These are phyloP conservation scores for Fomitopsis serialis DNA, from an alignment of 768 basidiomycete species.

Conservation along the genomic window DNA sequence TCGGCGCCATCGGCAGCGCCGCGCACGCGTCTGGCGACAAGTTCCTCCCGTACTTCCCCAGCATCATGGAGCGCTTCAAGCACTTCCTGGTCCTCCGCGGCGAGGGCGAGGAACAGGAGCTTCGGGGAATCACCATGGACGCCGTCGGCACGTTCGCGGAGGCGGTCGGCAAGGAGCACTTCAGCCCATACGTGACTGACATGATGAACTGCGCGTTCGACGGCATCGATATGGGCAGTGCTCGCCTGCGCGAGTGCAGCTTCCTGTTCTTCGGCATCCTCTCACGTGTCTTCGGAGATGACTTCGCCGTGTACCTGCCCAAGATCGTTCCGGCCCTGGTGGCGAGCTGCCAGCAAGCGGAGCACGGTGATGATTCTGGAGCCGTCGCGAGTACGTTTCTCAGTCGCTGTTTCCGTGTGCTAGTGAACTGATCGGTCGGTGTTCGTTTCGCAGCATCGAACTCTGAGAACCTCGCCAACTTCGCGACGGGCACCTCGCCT, in stretches of 20 bases:
- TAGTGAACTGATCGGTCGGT: not conserved
- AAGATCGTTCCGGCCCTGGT: conserved; percentile 84
- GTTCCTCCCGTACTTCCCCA: conserved; percentile 92
- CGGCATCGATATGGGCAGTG: conserved; percentile 80
- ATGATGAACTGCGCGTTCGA: conserved; percentile 95
- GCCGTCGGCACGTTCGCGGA: conserved; percentile 98
- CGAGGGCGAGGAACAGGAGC: conserved; percentile 89
- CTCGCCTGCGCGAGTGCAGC: conserved; percentile 87
- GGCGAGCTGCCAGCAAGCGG: conserved; percentile 74
- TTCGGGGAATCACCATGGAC: conserved; percentile 97
- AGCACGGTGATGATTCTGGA: conserved; percentile 59
- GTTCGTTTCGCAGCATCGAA: conserved; percentile 42
- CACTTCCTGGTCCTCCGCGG: conserved; percentile 82
- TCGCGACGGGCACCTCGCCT: conserved; percentile 71
- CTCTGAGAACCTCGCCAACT: conserved; percentile 51
- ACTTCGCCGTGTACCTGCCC: conserved; percentile 84
- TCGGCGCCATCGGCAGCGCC: conserved; percentile 96
- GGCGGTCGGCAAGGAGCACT: conserved; percentile 89
- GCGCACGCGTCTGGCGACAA: conserved; percentile 91
- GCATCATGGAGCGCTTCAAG: conserved; percentile 82
- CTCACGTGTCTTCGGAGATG: conserved; percentile 93
- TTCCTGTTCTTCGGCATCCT: conserved; percentile 99
- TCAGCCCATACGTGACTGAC: conserved; percentile 93
- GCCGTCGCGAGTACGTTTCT: conserved; percentile 35
- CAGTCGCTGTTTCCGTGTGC: not conserved